Base-by-base conservation (phyloP, 2,329 filamentous ascomycete species). In the Fusarium cyanostomum region DNA sequence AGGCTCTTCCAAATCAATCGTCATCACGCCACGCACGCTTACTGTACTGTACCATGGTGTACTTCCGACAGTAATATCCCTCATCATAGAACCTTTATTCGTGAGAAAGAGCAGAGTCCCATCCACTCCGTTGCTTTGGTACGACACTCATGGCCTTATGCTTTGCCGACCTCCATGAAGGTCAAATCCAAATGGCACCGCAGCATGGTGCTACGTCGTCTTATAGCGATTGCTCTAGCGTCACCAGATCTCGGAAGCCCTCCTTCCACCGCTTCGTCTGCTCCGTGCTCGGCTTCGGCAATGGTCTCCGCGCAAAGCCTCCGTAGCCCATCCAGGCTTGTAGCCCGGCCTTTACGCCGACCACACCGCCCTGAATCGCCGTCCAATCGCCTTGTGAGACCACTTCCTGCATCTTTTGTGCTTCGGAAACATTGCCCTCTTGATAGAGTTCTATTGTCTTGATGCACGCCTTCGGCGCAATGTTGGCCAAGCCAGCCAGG, bases 301-400 rank as follows among this genome's bases (percentile, higher is more conserved):
- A 44, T 33, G 73, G 72, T 16, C 68, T 71, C 31, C 72, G 66
- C 15, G 71, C 71, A 58, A 65, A 76, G 69, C 88, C 87, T 56
- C 90, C 89, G 70, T 92, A 92, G 26, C 87, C 88, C 72, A 84
- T 84, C 78, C 86, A 89, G n/a, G 82, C 78, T 73, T 89, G 80
- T 65, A 92, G 75, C 6, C 84, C 88, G 52, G 86, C 84, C 79
- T 92, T 92, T 67, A 89, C 89, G 41, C 88, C 89, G 26, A 91
- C 84, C 52, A 92, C 87, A 42, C 89, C 90, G 53, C 87, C 86
- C 69, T 89, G 84, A 59, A 91, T 92, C 27, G 88, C 87, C 4
- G 84, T 86, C 89, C 89, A 92, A 77, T 92, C 90, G 41, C 87
- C 90, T 45, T 83, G 80, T 39, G 89, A 86, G 38, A 92, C 80